Evolutionary conservation across 2,329 filamentous ascomycete genomes (phyloP), one percentile per base, ranked within the genome.

Genomic region (Colletotrichum navitas): DNA sequence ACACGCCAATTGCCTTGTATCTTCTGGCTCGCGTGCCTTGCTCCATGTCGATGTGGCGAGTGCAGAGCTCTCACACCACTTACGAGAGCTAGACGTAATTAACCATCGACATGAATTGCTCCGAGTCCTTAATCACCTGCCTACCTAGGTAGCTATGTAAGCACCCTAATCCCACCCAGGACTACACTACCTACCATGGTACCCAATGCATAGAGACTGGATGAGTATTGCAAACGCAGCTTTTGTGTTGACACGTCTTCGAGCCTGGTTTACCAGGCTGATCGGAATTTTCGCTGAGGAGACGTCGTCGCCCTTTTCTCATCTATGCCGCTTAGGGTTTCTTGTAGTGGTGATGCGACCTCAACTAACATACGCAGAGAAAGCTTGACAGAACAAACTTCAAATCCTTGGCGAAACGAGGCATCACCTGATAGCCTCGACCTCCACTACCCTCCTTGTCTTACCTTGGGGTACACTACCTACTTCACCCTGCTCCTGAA

Each of bases 21-120:
- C 43, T 56, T 51, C 32, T 49, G 26, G 58, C 58, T 67, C 39
- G 56, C 64, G 26, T 62, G 47, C 47, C n/a, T 11, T 29, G 12
- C 56, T 43, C 29, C 29, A 29, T 29, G 29, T 29, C 14, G 47
- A 32, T 54, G 55, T 45, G 63, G 54, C 63, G 36, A 52, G 43
- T 51, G 54, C 34, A 58, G 47, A 45, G 16, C 43, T 45, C 18
- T 45, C 43, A 16, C 54, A 51, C 47, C 43, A 54, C 45, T 66
- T 55, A 66, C 34, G 55, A 51, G 29, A 65, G 34, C 7, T 39
- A 16, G 12, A 47, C 32, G 45, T 43, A 51, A 52, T 8, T 5
- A 18, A 32, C 16, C 18, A 1, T 12, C 43, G 21, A 21, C 16
- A 43, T 43, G 1, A 16, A 54, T 49, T 29, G 34, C 10, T 18